These are phyloP conservation scores for Plasmodium coatneyi DNA, from an alignment of 169 alveolate genomes.

Conservation along the genomic window DNA sequence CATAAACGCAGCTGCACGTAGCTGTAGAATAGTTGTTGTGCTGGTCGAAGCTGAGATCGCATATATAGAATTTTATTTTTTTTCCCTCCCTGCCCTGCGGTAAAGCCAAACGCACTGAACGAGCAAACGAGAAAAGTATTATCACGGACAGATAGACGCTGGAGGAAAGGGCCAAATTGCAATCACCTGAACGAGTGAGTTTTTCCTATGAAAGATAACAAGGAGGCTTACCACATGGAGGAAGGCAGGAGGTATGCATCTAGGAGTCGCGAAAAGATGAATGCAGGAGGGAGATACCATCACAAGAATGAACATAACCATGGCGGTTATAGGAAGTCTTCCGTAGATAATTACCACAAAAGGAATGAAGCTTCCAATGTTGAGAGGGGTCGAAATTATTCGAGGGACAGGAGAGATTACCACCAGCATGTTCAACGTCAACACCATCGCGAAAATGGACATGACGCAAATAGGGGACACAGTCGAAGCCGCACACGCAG, in stretches of 20 bases:
- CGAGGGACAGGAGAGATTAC: conserved; percentile 15
- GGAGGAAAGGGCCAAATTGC: background rate
- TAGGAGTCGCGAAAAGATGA: conserved; percentile 53
- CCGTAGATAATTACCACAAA: conserved; percentile 7
- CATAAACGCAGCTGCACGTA: background rate
- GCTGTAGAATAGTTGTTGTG: background rate
- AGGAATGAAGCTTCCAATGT: conserved; percentile 15
- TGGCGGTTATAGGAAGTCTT: conserved; percentile 9
- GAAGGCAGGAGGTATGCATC: conserved; percentile 32
- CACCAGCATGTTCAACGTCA: background rate
- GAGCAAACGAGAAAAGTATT: conserved; percentile 4
- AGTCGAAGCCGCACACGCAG: background rate
- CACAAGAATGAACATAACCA: conserved; percentile 17
- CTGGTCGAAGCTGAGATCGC: background rate
- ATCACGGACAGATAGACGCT: conserved; percentile 25
- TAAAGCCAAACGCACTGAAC: background rate
- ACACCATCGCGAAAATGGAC: background rate
- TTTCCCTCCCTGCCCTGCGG: background rate
- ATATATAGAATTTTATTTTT: background rate
- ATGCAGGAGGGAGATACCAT: conserved; percentile 20
- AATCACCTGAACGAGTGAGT: conserved; percentile 1
- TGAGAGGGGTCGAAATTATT: conserved; percentile 33
- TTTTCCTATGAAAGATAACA: conserved; percentile 12
- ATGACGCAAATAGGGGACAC: background rate
- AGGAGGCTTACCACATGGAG: conserved; percentile 11